Percentiles rank a stretch among this genome's conserved stretches.
These are phyloP conservation scores for Alternaria sp. DNA, from an alignment of 2,329 filamentous ascomycete species.

Conservation along the genomic window DNA sequence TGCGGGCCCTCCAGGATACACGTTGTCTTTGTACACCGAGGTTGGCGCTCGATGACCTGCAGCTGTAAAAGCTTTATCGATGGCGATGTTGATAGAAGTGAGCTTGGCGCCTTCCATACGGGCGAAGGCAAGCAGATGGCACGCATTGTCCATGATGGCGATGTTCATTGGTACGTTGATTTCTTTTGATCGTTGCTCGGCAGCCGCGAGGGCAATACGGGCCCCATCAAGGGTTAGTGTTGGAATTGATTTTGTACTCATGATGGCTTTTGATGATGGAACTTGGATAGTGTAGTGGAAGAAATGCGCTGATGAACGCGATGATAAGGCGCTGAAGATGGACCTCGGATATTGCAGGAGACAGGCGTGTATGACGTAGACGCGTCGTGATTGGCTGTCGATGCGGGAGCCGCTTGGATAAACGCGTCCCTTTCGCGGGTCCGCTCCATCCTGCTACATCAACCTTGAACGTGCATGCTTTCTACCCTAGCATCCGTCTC, in stretches of 20 bases:
- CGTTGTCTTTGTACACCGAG: slow-evolving; percentile 62
- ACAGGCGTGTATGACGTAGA: slow-evolving; percentile 1
- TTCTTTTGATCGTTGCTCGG: slow-evolving; percentile 47
- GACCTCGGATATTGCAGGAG: slow-evolving; percentile 12
- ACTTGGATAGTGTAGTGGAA: not conserved
- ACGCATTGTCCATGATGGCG: slow-evolving; percentile 57
- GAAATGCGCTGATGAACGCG: not conserved
- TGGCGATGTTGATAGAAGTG: slow-evolving; percentile 66
- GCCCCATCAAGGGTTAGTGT: slow-evolving; percentile 50
- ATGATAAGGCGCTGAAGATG: not conserved
- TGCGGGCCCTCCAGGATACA: slow-evolving; percentile 62
- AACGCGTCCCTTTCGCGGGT: not conserved
- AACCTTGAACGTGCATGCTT: not conserved
- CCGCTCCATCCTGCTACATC: not conserved
- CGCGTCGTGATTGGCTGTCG: not conserved
- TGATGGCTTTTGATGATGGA: slow-evolving; percentile 12
- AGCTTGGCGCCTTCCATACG: slow-evolving; percentile 61
- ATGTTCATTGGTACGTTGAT: slow-evolving; percentile 60
- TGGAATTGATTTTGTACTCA: slow-evolving; percentile 46
- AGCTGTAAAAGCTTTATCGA: slow-evolving; percentile 69
- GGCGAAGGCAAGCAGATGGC: slow-evolving; percentile 58
- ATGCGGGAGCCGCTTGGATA: not conserved
- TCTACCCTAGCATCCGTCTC: not conserved
- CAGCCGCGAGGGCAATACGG: slow-evolving; percentile 47
- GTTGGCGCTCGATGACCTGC: slow-evolving; percentile 64